These are phyloP conservation scores for Aegilops longissima DNA, from an alignment of 176 grass and related monocot species.

Conservation along the genomic window DNA sequence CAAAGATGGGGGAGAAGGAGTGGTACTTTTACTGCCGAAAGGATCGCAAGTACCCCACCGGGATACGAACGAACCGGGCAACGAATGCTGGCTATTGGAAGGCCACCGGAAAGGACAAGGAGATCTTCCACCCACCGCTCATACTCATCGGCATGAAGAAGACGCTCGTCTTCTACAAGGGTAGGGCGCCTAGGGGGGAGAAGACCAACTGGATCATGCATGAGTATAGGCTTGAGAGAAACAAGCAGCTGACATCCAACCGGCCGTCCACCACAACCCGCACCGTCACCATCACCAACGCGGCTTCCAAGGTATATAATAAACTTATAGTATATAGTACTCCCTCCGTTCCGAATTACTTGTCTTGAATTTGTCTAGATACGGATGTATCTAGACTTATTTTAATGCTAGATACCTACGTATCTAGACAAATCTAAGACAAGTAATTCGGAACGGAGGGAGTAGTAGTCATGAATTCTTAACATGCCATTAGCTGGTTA, in stretches of 20 bases:
- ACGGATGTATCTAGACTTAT: no score
- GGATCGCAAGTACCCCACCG: conserved; percentile 55
- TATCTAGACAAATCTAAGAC: no score
- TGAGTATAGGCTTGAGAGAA: conserved; percentile 42
- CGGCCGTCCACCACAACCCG: not conserved
- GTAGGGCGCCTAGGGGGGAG: conserved; percentile 45
- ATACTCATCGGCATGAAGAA: conserved; percentile 58
- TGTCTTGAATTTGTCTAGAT: no score
- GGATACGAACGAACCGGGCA: conserved; percentile 41
- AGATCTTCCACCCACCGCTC: not conserved
- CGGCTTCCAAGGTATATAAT: conserved; percentile 15
- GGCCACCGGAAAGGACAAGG: conserved; percentile 59
- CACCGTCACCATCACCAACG: not conserved
- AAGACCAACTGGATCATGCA: conserved; percentile 74
- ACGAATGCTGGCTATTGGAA: conserved; percentile 53
- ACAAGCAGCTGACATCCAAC: not conserved
- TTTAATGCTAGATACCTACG: no score
- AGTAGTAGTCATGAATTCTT: not conserved
- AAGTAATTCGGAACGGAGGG: no score
- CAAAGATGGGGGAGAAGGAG: conserved; percentile 54
- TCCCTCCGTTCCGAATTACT: no score
- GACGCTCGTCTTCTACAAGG: conserved; percentile 58
- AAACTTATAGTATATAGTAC: not conserved
- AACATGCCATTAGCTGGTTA: not conserved
- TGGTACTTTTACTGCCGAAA: conserved; percentile 60